Evolutionary conservation across 495 filamentous ascomycete genomes (phyloP).

Genomic region (Articulospora tetracladia): DNA sequence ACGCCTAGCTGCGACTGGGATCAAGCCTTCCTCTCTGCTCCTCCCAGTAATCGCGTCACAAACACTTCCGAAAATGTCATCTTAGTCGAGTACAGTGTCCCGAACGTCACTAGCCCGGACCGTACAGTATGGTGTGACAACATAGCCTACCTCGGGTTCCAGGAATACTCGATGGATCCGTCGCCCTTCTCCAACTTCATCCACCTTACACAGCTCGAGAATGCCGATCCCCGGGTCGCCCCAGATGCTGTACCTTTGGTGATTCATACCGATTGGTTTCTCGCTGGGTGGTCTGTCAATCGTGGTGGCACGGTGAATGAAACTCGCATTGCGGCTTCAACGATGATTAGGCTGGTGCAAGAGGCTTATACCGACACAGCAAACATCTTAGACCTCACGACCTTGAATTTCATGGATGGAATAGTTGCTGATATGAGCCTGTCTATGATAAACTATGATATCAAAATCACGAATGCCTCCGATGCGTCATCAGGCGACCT

Average conservation of each 20-base stretch:
- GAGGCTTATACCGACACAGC: background rate
- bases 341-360: background rate
- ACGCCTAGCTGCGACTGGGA: background rate
- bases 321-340: background rate
- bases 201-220: background rate
- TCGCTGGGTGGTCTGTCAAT: background rate
- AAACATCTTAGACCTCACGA: background rate
- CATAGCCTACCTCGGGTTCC: background rate
- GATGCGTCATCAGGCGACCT: too few species aligned
- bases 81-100: background rate
- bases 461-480: too few species aligned
- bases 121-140: background rate
- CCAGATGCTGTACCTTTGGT: background rate
- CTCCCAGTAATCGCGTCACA: background rate
- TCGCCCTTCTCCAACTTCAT: constrained; percentile 1
- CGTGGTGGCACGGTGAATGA: background rate
- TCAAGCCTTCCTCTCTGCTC: background rate
- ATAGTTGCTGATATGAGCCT: background rate
- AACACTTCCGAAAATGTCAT: background rate
- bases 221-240: background rate
- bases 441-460: background rate
- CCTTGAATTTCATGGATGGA: background rate
- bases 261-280: background rate
- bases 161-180: background rate
- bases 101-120: background rate